Conservation (phyloP, 2,329 filamentous ascomycete species). For the Aspergillus tamarii region DNA sequence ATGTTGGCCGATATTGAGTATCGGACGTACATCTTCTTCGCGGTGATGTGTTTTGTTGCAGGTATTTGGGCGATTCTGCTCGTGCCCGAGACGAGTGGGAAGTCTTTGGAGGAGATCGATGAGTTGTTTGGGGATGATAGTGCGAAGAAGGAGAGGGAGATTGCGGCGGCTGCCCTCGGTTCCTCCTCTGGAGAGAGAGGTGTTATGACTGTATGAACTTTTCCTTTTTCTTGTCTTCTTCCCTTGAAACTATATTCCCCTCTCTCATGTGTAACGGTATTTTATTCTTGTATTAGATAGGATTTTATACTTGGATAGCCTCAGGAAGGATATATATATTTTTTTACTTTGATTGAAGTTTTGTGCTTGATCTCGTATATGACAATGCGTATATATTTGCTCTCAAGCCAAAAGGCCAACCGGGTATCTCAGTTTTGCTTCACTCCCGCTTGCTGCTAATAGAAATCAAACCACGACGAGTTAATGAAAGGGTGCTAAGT, state of each 20-base stretch:
- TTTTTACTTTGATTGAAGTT: not conserved
- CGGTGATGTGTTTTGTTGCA: conserved; percentile 17
- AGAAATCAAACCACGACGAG: not conserved
- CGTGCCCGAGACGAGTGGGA: conserved; percentile 34
- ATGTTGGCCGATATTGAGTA: conserved; percentile 52
- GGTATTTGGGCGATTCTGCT: conserved; percentile 29
- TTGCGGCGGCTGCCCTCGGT: not conserved
- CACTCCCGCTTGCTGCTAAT: not conserved
- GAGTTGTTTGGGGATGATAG: conserved; percentile 23
- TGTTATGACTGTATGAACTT: not conserved
- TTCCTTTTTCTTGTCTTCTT: not conserved
- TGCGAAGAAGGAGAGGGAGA: conserved; percentile 1
- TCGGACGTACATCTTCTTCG: conserved; percentile 27
- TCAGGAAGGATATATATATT: not conserved
- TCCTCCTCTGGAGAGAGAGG: not conserved
- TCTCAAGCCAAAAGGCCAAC: not conserved
- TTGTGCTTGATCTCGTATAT: not conserved
- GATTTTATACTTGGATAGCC: not conserved
- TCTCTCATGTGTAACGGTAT: not conserved
- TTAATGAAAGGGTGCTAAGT: not conserved
- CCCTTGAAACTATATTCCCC: not conserved
- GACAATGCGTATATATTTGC: not conserved
- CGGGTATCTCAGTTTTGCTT: conserved; percentile 1
- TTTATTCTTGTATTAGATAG: not conserved
- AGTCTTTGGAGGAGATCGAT: conserved; percentile 33